A percentile compares a stretch with the other conserved stretches of the same genome.
These are phyloP conservation scores for Neofusicoccum kwambonambiense DNA, from an alignment of 2,329 filamentous ascomycete genomes.

Conservation along the genomic window DNA sequence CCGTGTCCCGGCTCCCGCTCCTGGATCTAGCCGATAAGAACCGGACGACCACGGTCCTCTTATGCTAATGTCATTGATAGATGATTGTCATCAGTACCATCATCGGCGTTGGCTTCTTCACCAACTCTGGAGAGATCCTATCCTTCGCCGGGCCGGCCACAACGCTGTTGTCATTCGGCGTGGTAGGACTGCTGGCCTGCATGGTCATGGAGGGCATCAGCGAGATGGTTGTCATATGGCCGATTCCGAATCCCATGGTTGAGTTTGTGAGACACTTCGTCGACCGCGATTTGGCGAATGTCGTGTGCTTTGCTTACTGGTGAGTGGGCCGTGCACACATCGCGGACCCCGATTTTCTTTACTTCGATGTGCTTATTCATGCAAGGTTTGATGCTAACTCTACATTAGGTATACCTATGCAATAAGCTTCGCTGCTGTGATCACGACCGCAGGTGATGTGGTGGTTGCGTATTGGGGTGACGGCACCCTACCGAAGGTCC, in stretches of 20 bases:
- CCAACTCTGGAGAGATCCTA: conserved; percentile 32
- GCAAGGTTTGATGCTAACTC: too few species aligned
- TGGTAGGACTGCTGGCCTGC: conserved; percentile 35
- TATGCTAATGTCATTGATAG: conserved; percentile 18
- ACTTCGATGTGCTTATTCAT: too few species aligned
- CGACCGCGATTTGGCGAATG: conserved; percentile 36
- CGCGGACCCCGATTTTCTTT: too few species aligned
- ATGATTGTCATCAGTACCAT: conserved; percentile 38
- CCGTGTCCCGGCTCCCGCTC: not conserved
- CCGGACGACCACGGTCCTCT: not conserved
- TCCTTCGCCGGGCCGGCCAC: conserved; percentile 34
- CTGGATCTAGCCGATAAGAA: not conserved
- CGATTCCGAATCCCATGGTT: conserved; percentile 37
- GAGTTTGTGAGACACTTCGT: conserved; percentile 39
- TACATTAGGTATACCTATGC: conserved; percentile 29
- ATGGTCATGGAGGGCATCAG: conserved; percentile 40
- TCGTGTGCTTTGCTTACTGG: conserved; percentile 38
- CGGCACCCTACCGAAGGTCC: not conserved
- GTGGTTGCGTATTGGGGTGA: conserved; percentile 29
- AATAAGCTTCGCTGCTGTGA: conserved; percentile 29
- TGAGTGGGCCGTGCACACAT: conserved; percentile 14
- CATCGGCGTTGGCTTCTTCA: conserved; percentile 37
- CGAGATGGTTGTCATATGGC: conserved; percentile 39
- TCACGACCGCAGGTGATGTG: conserved; percentile 26
- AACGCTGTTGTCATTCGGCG: conserved; percentile 30